Percentiles rank a stretch among this genome's conserved stretches.
Evolutionary conservation across 1,139 yeast genomes (phyloP).

Genomic region (Lodderomyces metapsilosis): DNA sequence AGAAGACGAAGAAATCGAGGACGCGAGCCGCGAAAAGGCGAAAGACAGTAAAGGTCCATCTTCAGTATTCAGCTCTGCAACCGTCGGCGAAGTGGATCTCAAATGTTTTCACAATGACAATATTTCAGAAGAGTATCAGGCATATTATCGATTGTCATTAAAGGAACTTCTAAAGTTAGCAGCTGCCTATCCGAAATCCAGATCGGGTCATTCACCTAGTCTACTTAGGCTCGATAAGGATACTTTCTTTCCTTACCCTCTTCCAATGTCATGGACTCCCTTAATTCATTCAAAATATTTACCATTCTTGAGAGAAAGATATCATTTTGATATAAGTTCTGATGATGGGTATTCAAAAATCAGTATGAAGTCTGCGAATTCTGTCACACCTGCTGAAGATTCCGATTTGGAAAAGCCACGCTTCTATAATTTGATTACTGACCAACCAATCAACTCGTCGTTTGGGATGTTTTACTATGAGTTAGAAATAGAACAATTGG

Average conservation of each 20-base stretch:
- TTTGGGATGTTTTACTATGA: slow-evolving; percentile 41
- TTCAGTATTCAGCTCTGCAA: slow-evolving; percentile 17
- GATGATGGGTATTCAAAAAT: slow-evolving; percentile 33
- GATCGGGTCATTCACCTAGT: slow-evolving; percentile 23
- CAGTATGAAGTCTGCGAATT: background rate
- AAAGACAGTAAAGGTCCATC: slow-evolving; percentile 4
- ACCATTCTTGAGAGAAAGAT: slow-evolving; percentile 20
- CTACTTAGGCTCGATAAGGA: slow-evolving; percentile 26
- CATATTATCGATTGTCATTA: slow-evolving; percentile 24
- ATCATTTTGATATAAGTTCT: slow-evolving; percentile 24
- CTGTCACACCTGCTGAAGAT: slow-evolving; percentile 4
- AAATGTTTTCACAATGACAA: background rate
- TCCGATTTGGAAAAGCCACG: slow-evolving; percentile 12
- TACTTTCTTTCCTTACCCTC: slow-evolving; percentile 27
- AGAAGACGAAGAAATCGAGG: slow-evolving; percentile 4
- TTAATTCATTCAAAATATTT: slow-evolving; percentile 27
- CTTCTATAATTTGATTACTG: slow-evolving; percentile 33
- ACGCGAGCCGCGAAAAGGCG: slow-evolving; percentile 3
- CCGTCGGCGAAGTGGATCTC: slow-evolving; percentile 26
- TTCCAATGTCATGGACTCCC: slow-evolving; percentile 45
- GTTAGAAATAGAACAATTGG: slow-evolving; percentile 32
- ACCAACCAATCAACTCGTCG: slow-evolving; percentile 31
- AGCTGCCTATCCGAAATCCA: slow-evolving; percentile 20
- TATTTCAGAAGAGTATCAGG: slow-evolving; percentile 20
- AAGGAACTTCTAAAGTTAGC: slow-evolving; percentile 26